phyloP scores from a whole-genome alignment of 345 rosid species.

The Gossypium raimondii region DNA sequence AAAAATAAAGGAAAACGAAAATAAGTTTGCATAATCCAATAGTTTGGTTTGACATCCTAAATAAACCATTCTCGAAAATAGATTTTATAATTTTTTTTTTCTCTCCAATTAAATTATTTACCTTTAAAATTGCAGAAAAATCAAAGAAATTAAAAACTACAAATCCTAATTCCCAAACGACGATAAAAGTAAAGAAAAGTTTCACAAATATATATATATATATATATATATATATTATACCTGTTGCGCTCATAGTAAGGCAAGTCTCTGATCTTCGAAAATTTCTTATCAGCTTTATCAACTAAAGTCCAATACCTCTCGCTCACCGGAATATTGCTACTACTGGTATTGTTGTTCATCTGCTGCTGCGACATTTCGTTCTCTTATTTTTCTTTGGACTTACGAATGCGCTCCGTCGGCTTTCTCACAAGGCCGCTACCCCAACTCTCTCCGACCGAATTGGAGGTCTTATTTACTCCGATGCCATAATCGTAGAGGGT shows the following conservation, averaged over 20 bases:
- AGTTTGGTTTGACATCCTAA: background rate
- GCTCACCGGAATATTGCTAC: constrained; percentile 53
- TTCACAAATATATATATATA: background rate
- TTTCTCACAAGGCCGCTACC: background rate
- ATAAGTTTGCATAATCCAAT: background rate
- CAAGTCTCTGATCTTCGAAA: constrained; percentile 95
- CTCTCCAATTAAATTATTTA: background rate
- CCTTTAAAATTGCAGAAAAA: background rate
- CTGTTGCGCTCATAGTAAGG: constrained; percentile 93
- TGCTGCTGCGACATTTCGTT: constrained; percentile 46
- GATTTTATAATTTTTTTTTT: background rate
- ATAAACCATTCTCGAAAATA: background rate
- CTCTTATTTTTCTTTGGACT: too few relatives aligned
- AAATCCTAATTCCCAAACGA: background rate
- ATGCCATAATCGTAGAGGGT: background rate
- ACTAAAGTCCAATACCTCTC: constrained; percentile 93
- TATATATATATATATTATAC: constrained; percentile 23
- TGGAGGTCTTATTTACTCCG: background rate
- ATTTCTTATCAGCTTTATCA: constrained; percentile 91
- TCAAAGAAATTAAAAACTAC: background rate
- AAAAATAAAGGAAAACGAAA: background rate
- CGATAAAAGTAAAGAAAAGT: background rate
- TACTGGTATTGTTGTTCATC: constrained; percentile 25
- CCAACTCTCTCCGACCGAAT: background rate
- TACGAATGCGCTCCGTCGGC: background rate